Evolutionary conservation across 2,329 filamentous ascomycete genomes (phyloP).

Genomic region (Diplodia scrobiculata): DNA sequence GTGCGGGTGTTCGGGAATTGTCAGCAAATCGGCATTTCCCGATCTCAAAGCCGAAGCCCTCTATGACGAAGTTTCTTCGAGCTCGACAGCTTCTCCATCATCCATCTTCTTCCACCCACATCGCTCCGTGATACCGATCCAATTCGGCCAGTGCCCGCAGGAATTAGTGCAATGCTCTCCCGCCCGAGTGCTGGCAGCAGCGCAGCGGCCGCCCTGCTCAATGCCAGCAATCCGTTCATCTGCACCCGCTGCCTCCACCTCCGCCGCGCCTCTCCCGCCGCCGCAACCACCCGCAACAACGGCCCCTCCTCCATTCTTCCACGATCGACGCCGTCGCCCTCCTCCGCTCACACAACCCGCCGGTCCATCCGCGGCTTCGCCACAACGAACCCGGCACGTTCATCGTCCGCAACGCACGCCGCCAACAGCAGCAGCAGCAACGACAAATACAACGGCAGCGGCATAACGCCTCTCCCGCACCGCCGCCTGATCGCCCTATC

Average conservation of each 20-base stretch:
- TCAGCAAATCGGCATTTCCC: constrained; percentile 26
- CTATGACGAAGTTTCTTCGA: constrained; percentile 25
- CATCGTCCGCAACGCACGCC: not conserved
- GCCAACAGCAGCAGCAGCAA: not conserved
- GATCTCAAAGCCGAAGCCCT: constrained; percentile 22
- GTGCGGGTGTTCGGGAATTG: not conserved
- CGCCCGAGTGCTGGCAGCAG: constrained; percentile 4
- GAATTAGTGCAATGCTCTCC: constrained; percentile 5
- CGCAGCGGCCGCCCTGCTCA: not conserved
- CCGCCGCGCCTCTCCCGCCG: not conserved
- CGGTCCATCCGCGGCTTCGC: constrained; percentile 7
- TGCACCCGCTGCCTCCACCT: constrained; percentile 21
- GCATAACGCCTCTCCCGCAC: constrained; percentile 61
- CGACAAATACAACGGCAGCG: not conserved
- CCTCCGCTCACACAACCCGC: not conserved
- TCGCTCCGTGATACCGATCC: not conserved
- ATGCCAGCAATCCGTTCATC: not conserved
- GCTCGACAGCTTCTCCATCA: constrained; percentile 5
- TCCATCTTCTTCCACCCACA: not conserved
- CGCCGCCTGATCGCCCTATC: constrained; percentile 77
- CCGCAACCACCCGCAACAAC: not conserved
- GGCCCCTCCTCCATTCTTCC: not conserved
- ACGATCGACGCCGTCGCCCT: not conserved
- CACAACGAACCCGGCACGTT: not conserved
- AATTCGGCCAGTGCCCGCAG: not conserved